Evolutionary conservation across 2,329 filamentous ascomycete genomes (phyloP).

Genomic region (Coniella lustricola): DNA sequence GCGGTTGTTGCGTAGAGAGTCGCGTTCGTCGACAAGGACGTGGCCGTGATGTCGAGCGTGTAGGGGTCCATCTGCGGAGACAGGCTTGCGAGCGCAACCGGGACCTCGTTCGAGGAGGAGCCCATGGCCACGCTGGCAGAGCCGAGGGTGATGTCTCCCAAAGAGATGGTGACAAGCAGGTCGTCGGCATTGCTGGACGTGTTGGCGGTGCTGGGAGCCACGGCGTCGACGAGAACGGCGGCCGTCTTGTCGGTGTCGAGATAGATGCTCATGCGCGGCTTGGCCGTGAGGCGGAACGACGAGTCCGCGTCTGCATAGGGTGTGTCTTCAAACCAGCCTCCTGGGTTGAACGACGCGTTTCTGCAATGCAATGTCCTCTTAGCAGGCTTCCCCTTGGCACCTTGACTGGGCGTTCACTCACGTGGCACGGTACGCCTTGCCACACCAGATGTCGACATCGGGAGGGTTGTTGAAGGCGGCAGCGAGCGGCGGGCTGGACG

Average conservation of each 20-base stretch:
- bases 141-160: background rate
- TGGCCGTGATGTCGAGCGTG: constrained; percentile 12
- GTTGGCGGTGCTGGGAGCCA: constrained; percentile 31
- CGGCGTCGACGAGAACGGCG: constrained; percentile 35
- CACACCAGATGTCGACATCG: constrained; percentile 16
- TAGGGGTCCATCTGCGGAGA: constrained; percentile 9
- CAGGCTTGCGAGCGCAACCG: constrained; percentile 10
- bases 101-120: constrained; percentile 14
- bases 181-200: constrained; percentile 9
- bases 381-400: background rate
- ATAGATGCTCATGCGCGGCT: constrained; percentile 41
- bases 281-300: constrained; percentile 36
- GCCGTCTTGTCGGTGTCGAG: constrained; percentile 31
- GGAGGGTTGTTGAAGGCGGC: constrained; percentile 15
- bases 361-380: constrained; percentile 24
- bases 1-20: constrained; percentile 14
- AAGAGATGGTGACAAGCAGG: constrained; percentile 10
- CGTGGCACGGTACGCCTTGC: constrained; percentile 12
- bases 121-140: constrained; percentile 13
- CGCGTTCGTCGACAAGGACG: constrained; percentile 9
- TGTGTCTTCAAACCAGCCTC: constrained; percentile 38
- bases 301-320: constrained; percentile 21
- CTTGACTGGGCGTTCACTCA: background rate
- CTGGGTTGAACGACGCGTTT: constrained; percentile 39
- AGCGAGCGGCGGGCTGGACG: background rate